Conservation (phyloP, 2,329 filamentous ascomycete genomes). For the Coniosporium tulheliwenetii region DNA sequence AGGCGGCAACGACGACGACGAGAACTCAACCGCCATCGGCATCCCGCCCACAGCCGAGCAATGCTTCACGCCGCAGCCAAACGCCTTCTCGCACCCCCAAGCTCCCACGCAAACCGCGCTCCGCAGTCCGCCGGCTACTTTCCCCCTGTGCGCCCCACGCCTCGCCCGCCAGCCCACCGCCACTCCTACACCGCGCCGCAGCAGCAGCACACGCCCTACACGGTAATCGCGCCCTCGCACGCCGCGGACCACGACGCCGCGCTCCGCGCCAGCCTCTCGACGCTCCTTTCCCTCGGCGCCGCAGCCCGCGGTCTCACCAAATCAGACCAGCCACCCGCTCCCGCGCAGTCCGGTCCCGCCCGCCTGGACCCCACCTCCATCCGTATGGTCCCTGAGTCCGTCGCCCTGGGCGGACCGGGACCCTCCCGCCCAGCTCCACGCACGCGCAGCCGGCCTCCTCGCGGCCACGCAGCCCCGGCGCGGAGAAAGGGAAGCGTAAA, state of each 20-base stretch:
- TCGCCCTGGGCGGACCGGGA: conserved; percentile 25
- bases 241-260: conserved; percentile 88
- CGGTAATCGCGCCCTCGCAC: conserved; percentile 57
- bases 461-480: conserved; percentile 12
- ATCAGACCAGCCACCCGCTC: conserved; percentile 17
- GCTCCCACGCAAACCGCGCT: conserved; percentile 23
- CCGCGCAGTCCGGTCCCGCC: conserved; percentile 19
- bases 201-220: conserved; percentile 39
- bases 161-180: conserved; percentile 13
- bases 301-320: conserved; percentile 74
- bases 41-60: conserved; percentile 34
- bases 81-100: conserved; percentile 80
- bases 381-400: conserved; percentile 44
- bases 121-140: conserved; percentile 26
- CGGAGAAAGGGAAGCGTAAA: conserved; percentile 29
- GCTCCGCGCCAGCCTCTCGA: conserved; percentile 82
- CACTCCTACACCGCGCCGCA: conserved; percentile 22
- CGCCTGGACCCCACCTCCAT: conserved; percentile 36
- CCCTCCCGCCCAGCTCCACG: conserved; percentile 2
- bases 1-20: conserved; percentile 45
- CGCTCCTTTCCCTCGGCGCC: conserved; percentile 83
- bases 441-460: conserved; percentile 7
- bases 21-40: conserved; percentile 72
- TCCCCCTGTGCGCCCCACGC: conserved; percentile 16
- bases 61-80: conserved; percentile 72